These are phyloP conservation scores for Aspergillus luchuensis DNA, from an alignment of 2,329 filamentous ascomycete species.

Conservation along the genomic window DNA sequence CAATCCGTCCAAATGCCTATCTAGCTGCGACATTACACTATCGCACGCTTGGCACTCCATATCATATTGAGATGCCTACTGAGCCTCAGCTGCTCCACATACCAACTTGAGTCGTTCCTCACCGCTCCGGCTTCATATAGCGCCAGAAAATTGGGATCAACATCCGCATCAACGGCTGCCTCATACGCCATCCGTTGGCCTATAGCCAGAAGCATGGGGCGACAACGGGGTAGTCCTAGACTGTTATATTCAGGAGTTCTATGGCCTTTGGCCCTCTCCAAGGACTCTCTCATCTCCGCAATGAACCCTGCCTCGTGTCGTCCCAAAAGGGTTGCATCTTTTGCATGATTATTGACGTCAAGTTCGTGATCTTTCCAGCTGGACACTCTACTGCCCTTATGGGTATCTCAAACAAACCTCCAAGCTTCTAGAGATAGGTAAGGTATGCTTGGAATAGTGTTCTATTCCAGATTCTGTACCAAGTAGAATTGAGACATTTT, in stretches of 20 bases:
- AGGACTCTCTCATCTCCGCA: conserved; percentile 9
- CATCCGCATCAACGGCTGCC: conserved; percentile 21
- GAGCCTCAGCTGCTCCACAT: conserved; percentile 12
- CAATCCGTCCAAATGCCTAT: conserved; percentile 1
- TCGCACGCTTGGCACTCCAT: conserved; percentile 5
- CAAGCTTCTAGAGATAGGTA: too few species aligned
- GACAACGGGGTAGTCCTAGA: conserved; percentile 20
- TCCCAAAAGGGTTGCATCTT: conserved; percentile 14
- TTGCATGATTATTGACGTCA: too few species aligned
- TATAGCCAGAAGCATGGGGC: conserved; percentile 23
- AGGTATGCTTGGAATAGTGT: too few species aligned
- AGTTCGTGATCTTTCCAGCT: too few species aligned
- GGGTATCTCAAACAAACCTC: too few species aligned
- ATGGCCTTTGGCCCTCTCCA: conserved; percentile 1
- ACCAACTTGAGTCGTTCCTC: conserved; percentile 19
- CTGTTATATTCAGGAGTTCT: conserved; percentile 21
- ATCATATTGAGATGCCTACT: conserved; percentile 5
- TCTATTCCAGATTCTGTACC: too few species aligned
- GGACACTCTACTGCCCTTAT: too few species aligned
- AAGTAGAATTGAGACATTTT: too few species aligned
- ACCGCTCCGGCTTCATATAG: conserved; percentile 20
- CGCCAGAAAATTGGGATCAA: conserved; percentile 11
- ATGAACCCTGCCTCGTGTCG: conserved; percentile 21
- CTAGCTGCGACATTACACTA: conserved; percentile 1
- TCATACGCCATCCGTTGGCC: conserved; percentile 26